Evolutionary conservation across 352 stramenopile species (phyloP), one percentile per base, ranked within the genome.

Genomic region (Nothophytophthora sp.): DNA sequence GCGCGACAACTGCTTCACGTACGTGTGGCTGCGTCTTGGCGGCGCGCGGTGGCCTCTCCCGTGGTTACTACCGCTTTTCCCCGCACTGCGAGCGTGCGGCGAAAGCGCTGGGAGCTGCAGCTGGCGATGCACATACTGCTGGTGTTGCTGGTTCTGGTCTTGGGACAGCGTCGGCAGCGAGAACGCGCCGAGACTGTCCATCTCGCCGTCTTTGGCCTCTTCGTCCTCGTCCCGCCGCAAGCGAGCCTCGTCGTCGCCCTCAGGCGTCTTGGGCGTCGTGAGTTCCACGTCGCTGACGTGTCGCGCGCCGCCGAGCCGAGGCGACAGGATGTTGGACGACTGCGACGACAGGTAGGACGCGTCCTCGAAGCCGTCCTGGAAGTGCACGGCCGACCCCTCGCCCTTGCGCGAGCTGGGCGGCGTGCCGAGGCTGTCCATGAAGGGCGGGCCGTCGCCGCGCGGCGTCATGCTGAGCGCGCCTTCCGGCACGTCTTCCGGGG

Each of bases 51-150:
- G n/a, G n/a, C n/a, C n/a, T n/a, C n/a, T n/a, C n/a, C n/a, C n/a
- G n/a, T n/a, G n/a, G n/a, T n/a, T n/a, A n/a, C 62, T 60, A 30
- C 55, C 24, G 10, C 33, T 7, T 33, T 73, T 69, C 2, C 53
- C 63, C 7, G 63, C 53, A 22, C 63, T 73, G 11, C 58, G 59
- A 3, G 63, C 65, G 41, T 69, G 27, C 7, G 54, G 64, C 11
- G 64, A 73, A 12, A 85, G 50, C 19, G 81, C 54, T 16, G 81
- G 78, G 12, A 81, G 61, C 19, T 90, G 81, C 32, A 92, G 61
- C 20, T 82, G 79, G 35, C 81, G 73, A 22, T 92, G 81, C 24
- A 81, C 61, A 40, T 88, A 90, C 41, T 82, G 84, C 62, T 88
- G 76, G 33, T 87, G 50, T 2, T 68, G 53, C 3, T 67, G 49